phyloP scores from a whole-genome alignment of 2,329 filamentous ascomycete genomes.

The Cladophialophora psammophila region DNA sequence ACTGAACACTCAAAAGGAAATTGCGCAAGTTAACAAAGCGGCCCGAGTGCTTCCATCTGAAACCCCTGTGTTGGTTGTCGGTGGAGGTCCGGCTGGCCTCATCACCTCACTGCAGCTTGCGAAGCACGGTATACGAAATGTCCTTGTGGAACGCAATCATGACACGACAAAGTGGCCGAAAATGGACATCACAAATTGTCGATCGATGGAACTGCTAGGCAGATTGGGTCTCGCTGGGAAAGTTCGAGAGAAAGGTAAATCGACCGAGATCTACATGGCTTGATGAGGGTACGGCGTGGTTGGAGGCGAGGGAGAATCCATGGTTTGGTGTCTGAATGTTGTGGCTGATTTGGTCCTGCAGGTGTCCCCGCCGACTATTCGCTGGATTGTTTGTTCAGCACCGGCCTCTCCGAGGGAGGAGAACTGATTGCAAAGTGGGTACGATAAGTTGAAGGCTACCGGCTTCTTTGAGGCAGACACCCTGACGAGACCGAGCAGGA shows the following conservation, averaged over 20 bases:
- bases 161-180: conserved; percentile 44
- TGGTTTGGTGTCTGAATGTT: too few relatives aligned
- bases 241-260: conserved; percentile 8
- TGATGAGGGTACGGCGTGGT: conserved; percentile 5
- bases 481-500: neutral
- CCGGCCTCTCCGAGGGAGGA: conserved; percentile 16
- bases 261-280: neutral
- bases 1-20: too few relatives aligned
- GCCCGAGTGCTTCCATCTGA: neutral
- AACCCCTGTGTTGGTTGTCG: conserved; percentile 31
- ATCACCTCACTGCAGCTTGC: neutral
- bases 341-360: too few relatives aligned
- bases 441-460: neutral
- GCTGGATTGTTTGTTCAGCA: conserved; percentile 9
- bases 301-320: too few relatives aligned
- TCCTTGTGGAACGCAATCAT: neutral
- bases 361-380: neutral
- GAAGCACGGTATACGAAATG: neutral
- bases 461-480: too few relatives aligned
- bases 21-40: too few relatives aligned
- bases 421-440: conserved; percentile 19
- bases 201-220: conserved; percentile 47
- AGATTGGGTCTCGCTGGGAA: conserved; percentile 6
- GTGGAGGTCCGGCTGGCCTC: conserved; percentile 1
- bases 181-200: conserved; percentile 48